These are phyloP conservation scores for Chloropicon primus DNA, from an alignment of 139 green algal species.

Conservation along the genomic window DNA sequence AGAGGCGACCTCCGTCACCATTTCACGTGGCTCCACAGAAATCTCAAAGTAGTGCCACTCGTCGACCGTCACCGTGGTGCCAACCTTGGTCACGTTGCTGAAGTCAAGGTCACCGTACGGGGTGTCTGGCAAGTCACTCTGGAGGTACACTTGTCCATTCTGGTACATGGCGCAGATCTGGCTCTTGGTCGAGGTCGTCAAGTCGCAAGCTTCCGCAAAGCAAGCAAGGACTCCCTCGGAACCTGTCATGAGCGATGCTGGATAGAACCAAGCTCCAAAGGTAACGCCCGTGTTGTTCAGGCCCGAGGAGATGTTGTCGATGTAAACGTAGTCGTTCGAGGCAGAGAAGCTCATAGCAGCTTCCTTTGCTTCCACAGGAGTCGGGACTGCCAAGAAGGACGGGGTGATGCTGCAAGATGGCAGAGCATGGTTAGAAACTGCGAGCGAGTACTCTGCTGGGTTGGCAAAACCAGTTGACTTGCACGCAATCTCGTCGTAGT, in stretches of 20 bases:
- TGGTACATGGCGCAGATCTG: slow-evolving; percentile 4
- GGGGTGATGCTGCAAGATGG: not conserved
- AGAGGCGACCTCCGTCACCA: slow-evolving; percentile 1
- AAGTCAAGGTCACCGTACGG: slow-evolving; percentile 3
- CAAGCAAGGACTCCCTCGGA: slow-evolving; percentile 8
- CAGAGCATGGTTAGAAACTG: slow-evolving; percentile 11
- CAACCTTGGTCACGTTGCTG: slow-evolving; percentile 1
- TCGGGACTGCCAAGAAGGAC: not conserved
- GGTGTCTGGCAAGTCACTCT: not conserved
- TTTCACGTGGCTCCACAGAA: slow-evolving; percentile 5
- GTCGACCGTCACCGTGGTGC: not conserved
- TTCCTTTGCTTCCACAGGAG: slow-evolving; percentile 4
- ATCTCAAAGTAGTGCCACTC: slow-evolving; percentile 22
- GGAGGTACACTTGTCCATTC: not conserved
- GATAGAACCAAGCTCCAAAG: slow-evolving; percentile 19
- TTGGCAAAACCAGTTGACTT: not conserved
- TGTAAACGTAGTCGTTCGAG: slow-evolving; percentile 11
- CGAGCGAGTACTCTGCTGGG: slow-evolving; percentile 7
- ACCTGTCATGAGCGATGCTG: not conserved
- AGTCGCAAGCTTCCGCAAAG: slow-evolving; percentile 9
- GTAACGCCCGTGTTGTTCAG: slow-evolving; percentile 10
- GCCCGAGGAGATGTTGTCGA: not conserved
- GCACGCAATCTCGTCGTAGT: slow-evolving; percentile 10
- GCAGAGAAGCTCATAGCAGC: slow-evolving; percentile 12
- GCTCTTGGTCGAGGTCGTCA: not conserved